A percentile compares a stretch with the other conserved stretches of the same genome.
These are phyloP conservation scores for Ophiosphaerella herpotricha DNA, from an alignment of 2,329 filamentous ascomycete species.

Conservation along the genomic window DNA sequence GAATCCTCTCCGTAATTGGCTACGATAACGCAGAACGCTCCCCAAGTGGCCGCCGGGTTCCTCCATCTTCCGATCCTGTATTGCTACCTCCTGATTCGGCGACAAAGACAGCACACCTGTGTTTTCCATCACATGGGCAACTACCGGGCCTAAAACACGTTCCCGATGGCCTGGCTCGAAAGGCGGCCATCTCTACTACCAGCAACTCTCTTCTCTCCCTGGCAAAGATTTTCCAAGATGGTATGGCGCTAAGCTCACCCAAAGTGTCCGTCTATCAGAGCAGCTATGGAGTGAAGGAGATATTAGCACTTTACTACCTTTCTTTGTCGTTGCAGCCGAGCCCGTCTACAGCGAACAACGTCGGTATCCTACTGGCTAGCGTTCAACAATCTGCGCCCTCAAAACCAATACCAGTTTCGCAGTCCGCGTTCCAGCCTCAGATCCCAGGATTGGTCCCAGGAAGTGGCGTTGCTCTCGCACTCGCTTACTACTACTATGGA, in stretches of 20 bases:
- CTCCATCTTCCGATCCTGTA: slow-evolving; percentile 63
- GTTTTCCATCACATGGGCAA: slow-evolving; percentile 76
- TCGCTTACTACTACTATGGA: slow-evolving; percentile 96
- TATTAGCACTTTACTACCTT: slow-evolving; percentile 91
- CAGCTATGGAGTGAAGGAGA: slow-evolving; percentile 82
- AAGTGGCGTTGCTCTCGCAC: slow-evolving; percentile 83
- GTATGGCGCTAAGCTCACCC: slow-evolving; percentile 75
- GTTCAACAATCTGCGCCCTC: slow-evolving; percentile 72
- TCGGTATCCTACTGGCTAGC: slow-evolving; percentile 93
- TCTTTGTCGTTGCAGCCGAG: slow-evolving; percentile 93
- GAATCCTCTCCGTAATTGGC: slow-evolving; percentile 71
- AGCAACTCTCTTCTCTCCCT: slow-evolving; percentile 94
- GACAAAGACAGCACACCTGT: slow-evolving; percentile 77
- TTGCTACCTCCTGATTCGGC: slow-evolving; percentile 83
- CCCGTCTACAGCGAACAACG: slow-evolving; percentile 96
- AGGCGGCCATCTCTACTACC: slow-evolving; percentile 85
- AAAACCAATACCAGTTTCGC: slow-evolving; percentile 49
- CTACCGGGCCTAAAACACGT: slow-evolving; percentile 80
- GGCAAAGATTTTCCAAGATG: slow-evolving; percentile 97
- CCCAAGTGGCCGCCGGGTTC: slow-evolving; percentile 31
- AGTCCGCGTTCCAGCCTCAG: slow-evolving; percentile 40
- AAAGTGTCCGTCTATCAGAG: slow-evolving; percentile 61
- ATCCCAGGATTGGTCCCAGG: slow-evolving; percentile 83
- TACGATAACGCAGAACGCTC: slow-evolving; percentile 45
- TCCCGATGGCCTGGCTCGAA: slow-evolving; percentile 68